Evolutionary conservation across 768 basidiomycete genomes (phyloP).

Genomic region (Boletus fagicola): DNA sequence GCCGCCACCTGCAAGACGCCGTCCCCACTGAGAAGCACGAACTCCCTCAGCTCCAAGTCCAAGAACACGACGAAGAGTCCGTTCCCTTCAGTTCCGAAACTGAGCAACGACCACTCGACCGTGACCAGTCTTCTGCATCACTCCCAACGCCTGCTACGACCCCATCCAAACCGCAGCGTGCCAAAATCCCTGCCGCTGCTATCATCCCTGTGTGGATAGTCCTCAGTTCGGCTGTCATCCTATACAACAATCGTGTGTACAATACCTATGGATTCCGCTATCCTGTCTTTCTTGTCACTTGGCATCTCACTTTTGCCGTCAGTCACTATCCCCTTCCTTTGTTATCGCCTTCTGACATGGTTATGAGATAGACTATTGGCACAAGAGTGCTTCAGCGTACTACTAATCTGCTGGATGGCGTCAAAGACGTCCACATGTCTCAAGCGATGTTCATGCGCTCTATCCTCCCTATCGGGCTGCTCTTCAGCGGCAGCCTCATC

Average conservation of each 20-base stretch:
- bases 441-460: conserved; percentile 75
- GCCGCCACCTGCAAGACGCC: not conserved
- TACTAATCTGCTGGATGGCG: conserved; percentile 75
- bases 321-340: conserved; percentile 21
- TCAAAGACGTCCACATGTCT: conserved; percentile 76
- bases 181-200: conserved; percentile 59
- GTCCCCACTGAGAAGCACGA: conserved; percentile 21
- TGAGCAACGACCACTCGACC: conserved; percentile 1
- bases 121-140: conserved; percentile 17
- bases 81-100: not conserved
- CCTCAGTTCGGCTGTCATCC: conserved; percentile 85
- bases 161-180: conserved; percentile 40
- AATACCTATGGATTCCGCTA: conserved; percentile 80
- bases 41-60: conserved; percentile 15
- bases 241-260: conserved; percentile 94
- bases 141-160: conserved; percentile 62
- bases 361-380: conserved; percentile 59
- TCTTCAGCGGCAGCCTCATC: conserved; percentile 91
- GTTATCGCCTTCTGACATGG: not conserved
- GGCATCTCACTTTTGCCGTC: conserved; percentile 71
- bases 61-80: conserved; percentile 20
- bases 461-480: conserved; percentile 89
- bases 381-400: conserved; percentile 83
- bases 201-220: conserved; percentile 94
- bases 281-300: conserved; percentile 93